Conservation (phyloP, 352 stramenopile species). For the Pythium utonaiense region DNA sequence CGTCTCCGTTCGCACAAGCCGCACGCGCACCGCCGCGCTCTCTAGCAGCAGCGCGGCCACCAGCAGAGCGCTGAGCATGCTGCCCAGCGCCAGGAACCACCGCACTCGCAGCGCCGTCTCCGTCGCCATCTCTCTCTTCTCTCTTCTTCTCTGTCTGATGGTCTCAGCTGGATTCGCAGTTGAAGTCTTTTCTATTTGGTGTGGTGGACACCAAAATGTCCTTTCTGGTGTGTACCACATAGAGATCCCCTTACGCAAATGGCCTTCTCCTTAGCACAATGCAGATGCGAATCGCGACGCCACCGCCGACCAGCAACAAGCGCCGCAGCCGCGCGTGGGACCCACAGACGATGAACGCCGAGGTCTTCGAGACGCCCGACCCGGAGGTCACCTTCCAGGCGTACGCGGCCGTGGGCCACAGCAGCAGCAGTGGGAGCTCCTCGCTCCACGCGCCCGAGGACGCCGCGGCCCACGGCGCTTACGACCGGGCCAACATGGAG, state of each 20-base stretch:
- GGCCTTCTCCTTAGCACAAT: background rate
- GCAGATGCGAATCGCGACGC: background rate
- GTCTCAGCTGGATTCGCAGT: background rate
- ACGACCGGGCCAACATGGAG: conserved; percentile 45
- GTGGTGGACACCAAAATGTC: background rate
- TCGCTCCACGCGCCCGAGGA: conserved; percentile 28
- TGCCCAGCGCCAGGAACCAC: conserved; percentile 16
- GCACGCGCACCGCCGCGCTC: background rate
- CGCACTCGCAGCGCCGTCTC: conserved; percentile 22
- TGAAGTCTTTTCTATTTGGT: conserved; percentile 7
- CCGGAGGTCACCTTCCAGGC: conserved; percentile 56
- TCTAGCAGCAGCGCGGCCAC: conserved; percentile 16
- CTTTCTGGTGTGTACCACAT: conserved; percentile 9
- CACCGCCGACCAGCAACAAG: conserved; percentile 8
- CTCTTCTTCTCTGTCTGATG: background rate
- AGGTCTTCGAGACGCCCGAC: conserved; percentile 78
- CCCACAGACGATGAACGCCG: conserved; percentile 43
- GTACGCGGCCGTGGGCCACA: conserved; percentile 37
- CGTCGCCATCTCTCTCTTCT: background rate
- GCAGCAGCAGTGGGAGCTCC: conserved; percentile 14
- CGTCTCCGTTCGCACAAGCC: background rate
- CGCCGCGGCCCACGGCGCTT: conserved; percentile 27
- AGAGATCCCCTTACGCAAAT: background rate
- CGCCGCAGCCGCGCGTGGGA: conserved; percentile 25
- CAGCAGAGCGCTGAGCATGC: conserved; percentile 12